Evolutionary conservation across 257 asterid genomes (phyloP), one percentile per base, ranked within the genome.

Genomic region (Solanum ahanhuiri): DNA sequence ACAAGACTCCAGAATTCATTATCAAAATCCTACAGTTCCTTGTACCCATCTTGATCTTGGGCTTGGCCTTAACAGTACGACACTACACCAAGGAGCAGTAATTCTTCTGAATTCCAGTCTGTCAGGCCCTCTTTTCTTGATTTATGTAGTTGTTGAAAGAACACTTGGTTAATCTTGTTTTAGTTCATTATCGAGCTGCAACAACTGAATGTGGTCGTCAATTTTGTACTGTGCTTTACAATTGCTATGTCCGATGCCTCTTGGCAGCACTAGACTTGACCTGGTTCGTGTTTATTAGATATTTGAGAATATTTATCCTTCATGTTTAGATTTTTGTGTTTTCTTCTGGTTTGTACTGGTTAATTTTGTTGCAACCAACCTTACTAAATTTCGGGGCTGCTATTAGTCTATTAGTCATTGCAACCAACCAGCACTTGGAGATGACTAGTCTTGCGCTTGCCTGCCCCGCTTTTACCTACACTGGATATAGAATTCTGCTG

Each of bases 21-120:
- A 91, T 91, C 87, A 95, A 95, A 95, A 89, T 92, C 87, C 85
- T 94, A 87, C 98, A 94, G 92, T 91, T 95, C 88, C 88, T 96
- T 33, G 93, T 95, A 85, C 98, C 98, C 83, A 89, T 96, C 88
- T 17, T 94, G 89, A 94, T 96, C 90, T 51, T 96, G 91, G 96
- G 96, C 4, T 82, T 93, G 90, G 99, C 97, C 58, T 93, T 93
- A 23, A 91, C 91, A 15, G 96, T 95, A 79, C 93, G 96, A 51
- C 87, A 90, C 84, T 96, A 92, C 93, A 95, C 97, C 91, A 96
- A 93, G 88, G 97, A 96, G 92, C 92, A 91, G 87, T 90, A 89
- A 89, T 48, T 8, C 54, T 66, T 37, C 18, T 17, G 87, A 82
- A 51, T 9, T 71, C n/a, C 71, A 58, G 43, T 66, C 82, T 84